Conservation (phyloP, 495 filamentous ascomycete genomes). For the Neurospora africana region DNA sequence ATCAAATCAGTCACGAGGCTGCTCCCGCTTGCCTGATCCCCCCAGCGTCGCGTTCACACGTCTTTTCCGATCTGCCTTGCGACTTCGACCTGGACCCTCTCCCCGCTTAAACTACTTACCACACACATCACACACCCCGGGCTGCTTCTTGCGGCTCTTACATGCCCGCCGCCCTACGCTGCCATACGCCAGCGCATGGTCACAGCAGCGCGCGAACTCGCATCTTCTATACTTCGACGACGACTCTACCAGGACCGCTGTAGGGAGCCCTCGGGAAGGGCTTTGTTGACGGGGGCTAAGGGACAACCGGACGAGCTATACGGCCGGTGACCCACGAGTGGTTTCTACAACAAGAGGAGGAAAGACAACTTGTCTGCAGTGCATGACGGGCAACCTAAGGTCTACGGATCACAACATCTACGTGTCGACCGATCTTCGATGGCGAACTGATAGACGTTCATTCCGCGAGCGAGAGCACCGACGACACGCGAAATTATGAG, state of each 20-base stretch:
- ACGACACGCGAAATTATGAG: slow-evolving; percentile 33
- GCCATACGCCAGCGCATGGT: slow-evolving; percentile 12
- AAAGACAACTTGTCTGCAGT: not conserved
- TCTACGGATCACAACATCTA: not conserved
- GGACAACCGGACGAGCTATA: not conserved
- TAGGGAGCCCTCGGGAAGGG: slow-evolving; percentile 4
- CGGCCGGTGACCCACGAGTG: not conserved
- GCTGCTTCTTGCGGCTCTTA: slow-evolving; percentile 22
- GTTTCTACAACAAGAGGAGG: slow-evolving; percentile 1
- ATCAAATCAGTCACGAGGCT: slow-evolving; percentile 23
- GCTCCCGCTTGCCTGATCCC: slow-evolving; percentile 15
- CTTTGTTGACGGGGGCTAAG: slow-evolving; percentile 3
- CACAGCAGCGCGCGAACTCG: slow-evolving; percentile 8
- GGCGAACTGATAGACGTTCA: slow-evolving; percentile 19
- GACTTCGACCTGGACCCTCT: slow-evolving; percentile 5
- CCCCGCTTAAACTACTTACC: slow-evolving; percentile 6
- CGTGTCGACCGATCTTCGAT: slow-evolving; percentile 15
- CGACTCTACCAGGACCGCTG: not conserved
- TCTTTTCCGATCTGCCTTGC: slow-evolving; percentile 8
- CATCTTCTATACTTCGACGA: not conserved
- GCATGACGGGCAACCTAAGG: not conserved
- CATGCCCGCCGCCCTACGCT: slow-evolving; percentile 17
- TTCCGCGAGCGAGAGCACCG: slow-evolving; percentile 18
- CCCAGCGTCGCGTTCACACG: slow-evolving; percentile 2
- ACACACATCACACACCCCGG: slow-evolving; percentile 3